phyloP scores from a whole-genome alignment of 1,284 basidiomycete genomes.

The Salmacisia buchloeana region DNA sequence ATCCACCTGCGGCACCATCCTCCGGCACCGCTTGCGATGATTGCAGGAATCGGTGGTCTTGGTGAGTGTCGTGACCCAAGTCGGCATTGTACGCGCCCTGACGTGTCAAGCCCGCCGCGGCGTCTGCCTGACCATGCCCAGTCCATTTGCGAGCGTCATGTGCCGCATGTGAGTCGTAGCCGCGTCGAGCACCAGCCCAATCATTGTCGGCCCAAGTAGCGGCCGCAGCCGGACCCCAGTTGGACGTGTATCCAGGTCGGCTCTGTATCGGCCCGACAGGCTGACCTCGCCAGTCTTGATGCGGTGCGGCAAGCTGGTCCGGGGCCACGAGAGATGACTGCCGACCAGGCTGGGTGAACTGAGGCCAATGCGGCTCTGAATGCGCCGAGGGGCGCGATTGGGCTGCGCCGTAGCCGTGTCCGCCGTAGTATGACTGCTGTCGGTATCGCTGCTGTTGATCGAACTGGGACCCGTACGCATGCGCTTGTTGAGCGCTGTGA shows the following conservation, averaged over 20 bases:
- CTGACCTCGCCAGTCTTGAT: neutral
- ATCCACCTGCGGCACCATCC: neutral
- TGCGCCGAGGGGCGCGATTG: neutral
- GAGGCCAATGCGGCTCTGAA: neutral
- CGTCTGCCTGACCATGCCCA: no score
- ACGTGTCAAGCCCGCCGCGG: no score
- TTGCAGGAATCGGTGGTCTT: no score
- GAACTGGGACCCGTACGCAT: neutral
- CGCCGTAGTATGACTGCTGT: neutral
- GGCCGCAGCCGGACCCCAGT: neutral
- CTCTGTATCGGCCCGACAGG: neutral
- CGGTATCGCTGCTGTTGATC: neutral
- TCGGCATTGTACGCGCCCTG: no score
- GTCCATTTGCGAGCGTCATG: no score
- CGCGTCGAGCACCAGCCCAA: neutral
- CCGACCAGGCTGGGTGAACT: neutral
- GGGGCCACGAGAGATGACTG: neutral
- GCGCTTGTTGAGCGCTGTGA: constrained; percentile 11
- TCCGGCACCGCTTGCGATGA: no score
- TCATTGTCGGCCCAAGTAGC: neutral
- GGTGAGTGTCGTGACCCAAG: neutral
- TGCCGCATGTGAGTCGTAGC: no score
- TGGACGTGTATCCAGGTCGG: neutral
- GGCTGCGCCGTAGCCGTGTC: neutral
- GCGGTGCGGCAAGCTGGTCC: neutral